A percentile compares a stretch with the other conserved stretches of the same genome.
Conservation (phyloP, 1,139 yeast genomes). For the Arxiozyma heterogenica region DNA sequence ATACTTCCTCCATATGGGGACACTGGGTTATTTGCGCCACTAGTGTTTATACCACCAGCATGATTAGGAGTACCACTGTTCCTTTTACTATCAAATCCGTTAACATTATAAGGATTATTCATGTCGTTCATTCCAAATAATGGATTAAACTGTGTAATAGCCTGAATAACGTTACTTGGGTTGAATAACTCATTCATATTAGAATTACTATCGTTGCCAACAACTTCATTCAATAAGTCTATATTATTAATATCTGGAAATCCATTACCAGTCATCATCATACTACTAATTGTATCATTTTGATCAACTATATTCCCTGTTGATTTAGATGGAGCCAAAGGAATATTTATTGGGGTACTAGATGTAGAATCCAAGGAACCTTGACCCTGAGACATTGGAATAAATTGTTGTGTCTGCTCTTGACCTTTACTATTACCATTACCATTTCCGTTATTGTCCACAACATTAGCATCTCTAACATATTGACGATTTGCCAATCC, state of each 20-base stretch:
- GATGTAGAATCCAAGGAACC: neutral
- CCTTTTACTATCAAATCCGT: neutral
- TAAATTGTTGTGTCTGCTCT: neutral
- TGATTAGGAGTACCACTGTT: neutral
- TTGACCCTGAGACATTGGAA: neutral
- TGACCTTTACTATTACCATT: neutral
- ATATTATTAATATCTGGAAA: conserved; percentile 1
- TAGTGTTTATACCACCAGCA: neutral
- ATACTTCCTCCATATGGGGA: conserved; percentile 1
- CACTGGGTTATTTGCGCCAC: neutral
- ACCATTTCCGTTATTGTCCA: too few species aligned
- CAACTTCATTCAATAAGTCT: neutral
- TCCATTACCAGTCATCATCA: conserved; percentile 3
- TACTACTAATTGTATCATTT: conserved; percentile 3
- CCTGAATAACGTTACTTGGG: conserved; percentile 28
- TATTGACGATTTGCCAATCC: neutral
- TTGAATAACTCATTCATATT: conserved; percentile 23
- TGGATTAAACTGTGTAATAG: conserved; percentile 25
- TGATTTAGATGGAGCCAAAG: neutral
- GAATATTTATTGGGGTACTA: neutral
- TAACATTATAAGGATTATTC: neutral
- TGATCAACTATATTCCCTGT: neutral
- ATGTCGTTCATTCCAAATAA: conserved; percentile 5
- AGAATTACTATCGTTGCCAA: neutral
- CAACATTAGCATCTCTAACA: neutral